A percentile compares a stretch with the other conserved stretches of the same genome.
phyloP scores from a whole-genome alignment of 768 basidiomycete species.

The Russula ochroleuca region DNA sequence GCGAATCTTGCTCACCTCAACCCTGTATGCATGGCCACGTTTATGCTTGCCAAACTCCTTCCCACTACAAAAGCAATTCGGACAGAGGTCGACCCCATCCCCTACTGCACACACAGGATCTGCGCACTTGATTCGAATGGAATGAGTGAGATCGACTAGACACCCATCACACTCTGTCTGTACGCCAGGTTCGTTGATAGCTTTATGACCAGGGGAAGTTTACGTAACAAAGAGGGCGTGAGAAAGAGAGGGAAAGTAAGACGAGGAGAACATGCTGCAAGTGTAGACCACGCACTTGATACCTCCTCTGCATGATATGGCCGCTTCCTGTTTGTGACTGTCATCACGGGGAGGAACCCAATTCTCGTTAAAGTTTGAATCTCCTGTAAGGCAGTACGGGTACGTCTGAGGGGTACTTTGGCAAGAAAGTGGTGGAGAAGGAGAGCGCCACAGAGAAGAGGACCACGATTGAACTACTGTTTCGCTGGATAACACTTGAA shows the following conservation, averaged over 20 bases:
- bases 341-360: constrained; percentile 40
- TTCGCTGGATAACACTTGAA: neutral
- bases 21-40: constrained; percentile 82
- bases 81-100: constrained; percentile 90
- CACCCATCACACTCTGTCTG: constrained; percentile 85
- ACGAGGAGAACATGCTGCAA: constrained; percentile 24
- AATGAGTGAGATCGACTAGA: constrained; percentile 85
- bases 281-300: constrained; percentile 43
- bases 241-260: constrained; percentile 29
- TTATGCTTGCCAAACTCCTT: constrained; percentile 86
- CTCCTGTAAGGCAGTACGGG: neutral
- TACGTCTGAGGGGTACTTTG: neutral
- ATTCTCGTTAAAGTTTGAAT: neutral
- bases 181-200: constrained; percentile 75
- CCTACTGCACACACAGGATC: constrained; percentile 67
- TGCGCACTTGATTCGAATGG: constrained; percentile 95
- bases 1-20: constrained; percentile 57
- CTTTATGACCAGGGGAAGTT: constrained; percentile 35
- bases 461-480: neutral
- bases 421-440: neutral
- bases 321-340: constrained; percentile 62
- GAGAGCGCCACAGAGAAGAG: neutral
- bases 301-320: constrained; percentile 62
- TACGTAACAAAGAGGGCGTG: constrained; percentile 34
- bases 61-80: constrained; percentile 86